phyloP scores from a whole-genome alignment of 2,329 filamentous ascomycete species.

The Cytospora piceicola region DNA sequence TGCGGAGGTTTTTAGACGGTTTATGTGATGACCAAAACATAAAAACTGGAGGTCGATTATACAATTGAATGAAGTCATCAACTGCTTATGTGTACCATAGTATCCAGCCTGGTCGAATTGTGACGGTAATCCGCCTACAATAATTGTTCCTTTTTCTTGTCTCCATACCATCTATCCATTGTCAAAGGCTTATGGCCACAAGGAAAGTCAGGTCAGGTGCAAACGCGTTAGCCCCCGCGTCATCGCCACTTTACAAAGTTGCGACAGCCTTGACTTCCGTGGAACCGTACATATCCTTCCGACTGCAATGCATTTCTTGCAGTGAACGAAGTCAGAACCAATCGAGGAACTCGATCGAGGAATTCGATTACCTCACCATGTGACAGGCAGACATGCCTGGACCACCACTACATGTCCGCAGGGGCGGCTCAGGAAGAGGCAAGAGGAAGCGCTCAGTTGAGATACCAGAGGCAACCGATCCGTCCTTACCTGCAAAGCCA shows the following conservation, averaged over 20 bases:
- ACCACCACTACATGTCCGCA: conserved; percentile 24
- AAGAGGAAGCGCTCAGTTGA: conserved; percentile 26
- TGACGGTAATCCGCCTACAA: neutral
- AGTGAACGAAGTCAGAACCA: neutral
- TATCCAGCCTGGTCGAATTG: neutral
- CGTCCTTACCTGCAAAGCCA: conserved; percentile 12
- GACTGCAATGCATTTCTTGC: neutral
- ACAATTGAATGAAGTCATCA: neutral
- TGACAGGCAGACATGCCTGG: conserved; percentile 21
- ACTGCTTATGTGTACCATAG: neutral
- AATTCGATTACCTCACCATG: conserved; percentile 1
- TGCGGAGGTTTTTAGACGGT: neutral
- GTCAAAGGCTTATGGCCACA: neutral
- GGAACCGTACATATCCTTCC: neutral
- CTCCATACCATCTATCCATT: neutral
- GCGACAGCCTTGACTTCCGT: neutral
- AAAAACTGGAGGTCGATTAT: neutral
- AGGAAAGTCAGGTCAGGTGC: conserved; percentile 12
- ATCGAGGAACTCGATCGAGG: no score
- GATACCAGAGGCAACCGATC: conserved; percentile 27
- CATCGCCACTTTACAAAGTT: neutral
- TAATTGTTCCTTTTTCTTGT: conserved; percentile 10
- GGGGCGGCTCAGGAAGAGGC: conserved; percentile 7
- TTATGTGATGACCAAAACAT: neutral
- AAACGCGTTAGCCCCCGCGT: conserved; percentile 27